These are phyloP conservation scores for Amyloporia xantha DNA, from an alignment of 768 basidiomycete species.

Conservation along the genomic window DNA sequence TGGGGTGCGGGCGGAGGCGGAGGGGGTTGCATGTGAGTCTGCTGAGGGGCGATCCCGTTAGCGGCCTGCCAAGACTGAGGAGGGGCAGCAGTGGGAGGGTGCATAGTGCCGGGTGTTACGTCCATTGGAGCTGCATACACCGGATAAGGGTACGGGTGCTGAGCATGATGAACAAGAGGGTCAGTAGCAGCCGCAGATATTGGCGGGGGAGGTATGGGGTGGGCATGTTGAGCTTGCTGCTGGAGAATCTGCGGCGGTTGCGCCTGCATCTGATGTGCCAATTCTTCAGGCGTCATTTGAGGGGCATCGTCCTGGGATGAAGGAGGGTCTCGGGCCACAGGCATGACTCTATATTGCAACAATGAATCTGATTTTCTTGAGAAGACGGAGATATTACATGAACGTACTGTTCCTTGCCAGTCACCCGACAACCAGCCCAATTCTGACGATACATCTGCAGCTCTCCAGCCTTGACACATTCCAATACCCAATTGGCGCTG, in stretches of 20 bases:
- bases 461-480: conserved; percentile 62
- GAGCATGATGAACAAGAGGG: conserved; percentile 18
- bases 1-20: conserved; percentile 23
- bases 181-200: conserved; percentile 17
- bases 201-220: conserved; percentile 4
- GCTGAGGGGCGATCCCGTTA: conserved; percentile 55
- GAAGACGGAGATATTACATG: not conserved
- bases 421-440: conserved; percentile 79
- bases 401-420: conserved; percentile 63
- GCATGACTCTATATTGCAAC: not conserved
- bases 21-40: conserved; percentile 41
- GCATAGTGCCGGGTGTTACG: conserved; percentile 34
- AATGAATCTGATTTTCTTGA: too few species aligned
- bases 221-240: conserved; percentile 11
- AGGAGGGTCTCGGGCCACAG: not conserved
- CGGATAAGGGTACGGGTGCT: conserved; percentile 17
- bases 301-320: not conserved
- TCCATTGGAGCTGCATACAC: conserved; percentile 14
- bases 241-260: conserved; percentile 16
- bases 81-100: conserved; percentile 39
- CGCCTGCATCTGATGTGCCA: conserved; percentile 14
- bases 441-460: conserved; percentile 71
- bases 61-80: conserved; percentile 63
- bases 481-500: conserved; percentile 65
- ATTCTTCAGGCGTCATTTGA: conserved; percentile 1